Conservation (phyloP, 768 basidiomycete species). For the Gymnopilus dilepis region DNA sequence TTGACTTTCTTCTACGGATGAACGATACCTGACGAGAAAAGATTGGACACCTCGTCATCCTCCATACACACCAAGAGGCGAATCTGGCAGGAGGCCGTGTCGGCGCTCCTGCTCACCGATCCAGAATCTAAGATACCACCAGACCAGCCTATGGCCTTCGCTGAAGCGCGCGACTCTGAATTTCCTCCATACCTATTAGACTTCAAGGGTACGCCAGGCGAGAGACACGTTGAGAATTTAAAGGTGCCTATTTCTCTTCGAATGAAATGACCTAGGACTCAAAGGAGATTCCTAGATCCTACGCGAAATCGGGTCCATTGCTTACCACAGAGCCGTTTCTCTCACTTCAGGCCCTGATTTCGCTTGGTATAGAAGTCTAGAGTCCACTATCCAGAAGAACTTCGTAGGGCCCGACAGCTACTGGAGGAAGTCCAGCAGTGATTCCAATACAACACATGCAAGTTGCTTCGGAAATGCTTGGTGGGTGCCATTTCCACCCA, state of each 20-base stretch:
- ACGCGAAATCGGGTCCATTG: constrained; percentile 65
- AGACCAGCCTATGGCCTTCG: constrained; percentile 60
- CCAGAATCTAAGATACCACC: constrained; percentile 63
- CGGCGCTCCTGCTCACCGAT: constrained; percentile 66
- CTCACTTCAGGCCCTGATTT: constrained; percentile 53
- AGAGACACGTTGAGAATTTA: constrained; percentile 78
- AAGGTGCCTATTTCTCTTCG: constrained; percentile 50
- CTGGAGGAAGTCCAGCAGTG: constrained; percentile 57
- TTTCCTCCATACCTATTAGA: constrained; percentile 74
- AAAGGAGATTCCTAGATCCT: constrained; percentile 55
- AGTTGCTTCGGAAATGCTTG: constrained; percentile 77
- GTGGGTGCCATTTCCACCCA: constrained; percentile 82
- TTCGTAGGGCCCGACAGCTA: constrained; percentile 77
- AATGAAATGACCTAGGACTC: background rate
- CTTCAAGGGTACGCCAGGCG: constrained; percentile 67
- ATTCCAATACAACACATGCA: constrained; percentile 39
- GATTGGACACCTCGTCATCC: constrained; percentile 59
- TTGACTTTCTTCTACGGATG: background rate
- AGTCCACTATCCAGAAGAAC: constrained; percentile 57
- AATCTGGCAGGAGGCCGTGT: constrained; percentile 82
- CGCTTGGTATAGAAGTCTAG: constrained; percentile 50
- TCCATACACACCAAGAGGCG: constrained; percentile 70
- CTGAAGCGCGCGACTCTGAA: constrained; percentile 58
- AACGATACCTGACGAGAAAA: constrained; percentile 25
- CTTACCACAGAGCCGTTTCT: constrained; percentile 58